A percentile compares a stretch with the other conserved stretches of the same genome.
These are phyloP conservation scores for Hymenoscyphus infarciens DNA, from an alignment of 2,329 filamentous ascomycete genomes.

Conservation along the genomic window DNA sequence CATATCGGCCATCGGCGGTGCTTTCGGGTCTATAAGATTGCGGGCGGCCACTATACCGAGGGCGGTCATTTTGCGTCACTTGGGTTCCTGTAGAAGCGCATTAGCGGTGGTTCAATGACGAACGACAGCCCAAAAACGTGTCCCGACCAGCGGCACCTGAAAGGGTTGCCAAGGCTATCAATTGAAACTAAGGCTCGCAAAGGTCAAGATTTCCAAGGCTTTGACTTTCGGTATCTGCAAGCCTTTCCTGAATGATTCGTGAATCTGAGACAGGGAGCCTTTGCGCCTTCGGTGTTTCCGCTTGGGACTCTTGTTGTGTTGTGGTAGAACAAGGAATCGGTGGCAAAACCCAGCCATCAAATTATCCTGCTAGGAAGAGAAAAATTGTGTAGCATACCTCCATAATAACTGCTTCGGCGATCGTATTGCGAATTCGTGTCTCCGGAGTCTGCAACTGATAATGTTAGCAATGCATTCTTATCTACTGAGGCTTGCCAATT, in stretches of 20 bases:
- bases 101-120: constrained; percentile 19
- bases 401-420: constrained; percentile 59
- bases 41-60: constrained; percentile 32
- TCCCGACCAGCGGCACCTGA: background rate
- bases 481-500: constrained; percentile 10
- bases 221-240: constrained; percentile 10
- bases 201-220: constrained; percentile 14
- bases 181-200: constrained; percentile 14
- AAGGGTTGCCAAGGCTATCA: constrained; percentile 13
- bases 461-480: constrained; percentile 19
- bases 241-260: constrained; percentile 4
- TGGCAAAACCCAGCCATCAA: background rate
- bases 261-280: background rate
- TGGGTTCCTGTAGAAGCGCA: constrained; percentile 31
- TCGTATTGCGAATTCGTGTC: constrained; percentile 39
- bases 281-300: background rate
- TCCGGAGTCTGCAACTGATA: constrained; percentile 40
- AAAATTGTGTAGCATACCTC: constrained; percentile 35
- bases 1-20: constrained; percentile 33
- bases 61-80: constrained; percentile 30
- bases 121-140: constrained; percentile 6
- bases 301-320: background rate
- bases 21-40: constrained; percentile 30
- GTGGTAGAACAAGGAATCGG: background rate
- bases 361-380: background rate